Percentiles rank a stretch among this genome's conserved stretches.
phyloP scores from a whole-genome alignment of 1,284 basidiomycete genomes.

The Mycena sp. region DNA sequence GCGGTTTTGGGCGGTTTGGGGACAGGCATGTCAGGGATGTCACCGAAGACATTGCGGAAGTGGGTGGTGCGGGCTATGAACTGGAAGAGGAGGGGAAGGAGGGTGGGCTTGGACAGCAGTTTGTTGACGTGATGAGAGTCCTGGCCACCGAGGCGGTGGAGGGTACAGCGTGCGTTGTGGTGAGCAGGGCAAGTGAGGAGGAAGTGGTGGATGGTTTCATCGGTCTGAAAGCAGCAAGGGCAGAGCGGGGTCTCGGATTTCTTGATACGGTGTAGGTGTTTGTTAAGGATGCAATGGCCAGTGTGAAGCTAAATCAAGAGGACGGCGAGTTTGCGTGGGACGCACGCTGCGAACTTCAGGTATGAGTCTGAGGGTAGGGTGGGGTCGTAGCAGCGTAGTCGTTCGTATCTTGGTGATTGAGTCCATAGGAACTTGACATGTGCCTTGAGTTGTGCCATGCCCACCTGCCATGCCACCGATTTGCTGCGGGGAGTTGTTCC shows the following conservation, averaged over 20 bases:
- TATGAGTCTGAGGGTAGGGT: neutral
- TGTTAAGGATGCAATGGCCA: constrained; percentile 7
- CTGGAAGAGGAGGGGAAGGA: neutral
- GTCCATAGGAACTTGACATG: neutral
- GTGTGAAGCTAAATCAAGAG: constrained; percentile 8
- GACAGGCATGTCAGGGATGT: neutral
- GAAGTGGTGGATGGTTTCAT: neutral
- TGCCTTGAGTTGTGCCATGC: neutral
- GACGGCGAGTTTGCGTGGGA: neutral
- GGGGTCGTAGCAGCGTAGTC: neutral
- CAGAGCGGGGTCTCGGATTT: constrained; percentile 8
- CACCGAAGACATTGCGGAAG: neutral
- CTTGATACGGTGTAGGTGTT: constrained; percentile 11
- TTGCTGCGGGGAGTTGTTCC: constrained; percentile 1
- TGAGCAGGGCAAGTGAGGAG: neutral
- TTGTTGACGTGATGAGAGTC: neutral
- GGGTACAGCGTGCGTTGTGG: neutral
- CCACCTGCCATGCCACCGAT: neutral
- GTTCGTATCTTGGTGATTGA: neutral
- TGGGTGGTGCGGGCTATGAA: neutral
- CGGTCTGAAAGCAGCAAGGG: neutral
- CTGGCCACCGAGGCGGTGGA: neutral
- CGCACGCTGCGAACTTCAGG: neutral
- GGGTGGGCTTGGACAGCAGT: neutral
- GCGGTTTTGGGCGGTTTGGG: neutral